Percentiles rank a stretch among this genome's conserved stretches.
These are phyloP conservation scores for Colletotrichum acutatum DNA, from an alignment of 2,329 filamentous ascomycete genomes.

Conservation along the genomic window DNA sequence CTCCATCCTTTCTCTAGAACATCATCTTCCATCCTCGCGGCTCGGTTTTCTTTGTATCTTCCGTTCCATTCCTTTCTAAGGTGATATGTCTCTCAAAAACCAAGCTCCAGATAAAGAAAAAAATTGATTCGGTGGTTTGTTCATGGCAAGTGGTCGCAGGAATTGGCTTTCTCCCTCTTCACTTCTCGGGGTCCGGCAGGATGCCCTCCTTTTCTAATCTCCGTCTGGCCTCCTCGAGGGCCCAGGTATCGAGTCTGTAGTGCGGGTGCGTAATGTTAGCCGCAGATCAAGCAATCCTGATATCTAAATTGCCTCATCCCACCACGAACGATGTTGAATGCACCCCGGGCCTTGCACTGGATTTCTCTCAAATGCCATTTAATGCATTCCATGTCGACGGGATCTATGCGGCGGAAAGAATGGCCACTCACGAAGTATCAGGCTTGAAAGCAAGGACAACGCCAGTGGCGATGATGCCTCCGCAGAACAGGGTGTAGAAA, in stretches of 20 bases:
- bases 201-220: constrained; percentile 97
- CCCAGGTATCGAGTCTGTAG: constrained; percentile 97
- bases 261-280: constrained; percentile 41
- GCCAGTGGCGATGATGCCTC: constrained; percentile 76
- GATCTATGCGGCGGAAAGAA: not conserved
- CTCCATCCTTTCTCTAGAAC: not conserved
- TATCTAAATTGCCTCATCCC: constrained; percentile 26
- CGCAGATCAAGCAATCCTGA: not conserved
- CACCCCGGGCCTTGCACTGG: not conserved
- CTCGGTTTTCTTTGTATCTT: constrained; percentile 22
- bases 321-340: not conserved
- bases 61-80: constrained; percentile 27
- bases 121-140: not conserved
- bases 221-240: constrained; percentile 94
- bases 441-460: constrained; percentile 96
- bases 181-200: constrained; percentile 77
- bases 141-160: not conserved
- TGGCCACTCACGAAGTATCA: constrained; percentile 88
- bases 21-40: constrained; percentile 15
- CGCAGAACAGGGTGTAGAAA: constrained; percentile 87
- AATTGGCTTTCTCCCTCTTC: constrained; percentile 62
- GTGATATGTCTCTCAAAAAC: constrained; percentile 3
- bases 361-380: not conserved
- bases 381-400: not conserved
- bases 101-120: constrained; percentile 5